Evolutionary conservation across 2,329 filamentous ascomycete genomes (phyloP).

Genomic region (Verticillium isaacii): DNA sequence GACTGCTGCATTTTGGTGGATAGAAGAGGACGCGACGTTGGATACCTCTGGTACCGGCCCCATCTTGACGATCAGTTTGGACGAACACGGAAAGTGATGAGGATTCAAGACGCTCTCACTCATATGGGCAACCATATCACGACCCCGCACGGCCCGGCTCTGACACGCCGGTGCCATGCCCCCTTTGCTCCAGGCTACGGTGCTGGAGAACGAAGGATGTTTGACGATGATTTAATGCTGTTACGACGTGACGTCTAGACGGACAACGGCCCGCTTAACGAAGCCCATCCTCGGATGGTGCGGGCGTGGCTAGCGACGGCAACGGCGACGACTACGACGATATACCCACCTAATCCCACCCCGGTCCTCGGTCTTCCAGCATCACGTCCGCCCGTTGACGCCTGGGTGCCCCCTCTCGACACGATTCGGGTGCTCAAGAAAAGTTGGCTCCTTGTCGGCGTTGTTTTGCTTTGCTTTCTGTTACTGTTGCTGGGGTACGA

Average conservation of each 20-base stretch:
- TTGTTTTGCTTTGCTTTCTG: slow-evolving; percentile 1
- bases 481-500: neutral
- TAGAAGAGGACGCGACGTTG: slow-evolving; percentile 23
- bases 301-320: slow-evolving; percentile 15
- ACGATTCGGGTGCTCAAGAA: slow-evolving; percentile 4
- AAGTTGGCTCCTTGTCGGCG: slow-evolving; percentile 10
- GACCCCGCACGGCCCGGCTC: slow-evolving; percentile 24
- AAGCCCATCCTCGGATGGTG: slow-evolving; percentile 8
- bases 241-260: slow-evolving; percentile 43
- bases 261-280: slow-evolving; percentile 26
- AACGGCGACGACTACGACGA: slow-evolving; percentile 31
- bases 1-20: slow-evolving; percentile 22
- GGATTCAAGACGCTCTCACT: slow-evolving; percentile 33
- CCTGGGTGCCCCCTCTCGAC: neutral
- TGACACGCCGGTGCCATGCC: slow-evolving; percentile 22
- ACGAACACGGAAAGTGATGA: slow-evolving; percentile 31
- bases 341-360: slow-evolving; percentile 33
- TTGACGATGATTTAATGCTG: slow-evolving; percentile 41
- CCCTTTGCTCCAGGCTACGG: slow-evolving; percentile 1
- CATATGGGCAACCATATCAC: slow-evolving; percentile 36
- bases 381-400: neutral
- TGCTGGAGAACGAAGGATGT: slow-evolving; percentile 7
- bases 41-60: slow-evolving; percentile 8
- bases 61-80: slow-evolving; percentile 26
- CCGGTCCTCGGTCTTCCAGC: slow-evolving; percentile 1